Percentiles rank a stretch among this genome's conserved stretches.
These are phyloP conservation scores for Smallanthus sonchifolius DNA, from an alignment of 129 eudicot genomes.

Conservation along the genomic window DNA sequence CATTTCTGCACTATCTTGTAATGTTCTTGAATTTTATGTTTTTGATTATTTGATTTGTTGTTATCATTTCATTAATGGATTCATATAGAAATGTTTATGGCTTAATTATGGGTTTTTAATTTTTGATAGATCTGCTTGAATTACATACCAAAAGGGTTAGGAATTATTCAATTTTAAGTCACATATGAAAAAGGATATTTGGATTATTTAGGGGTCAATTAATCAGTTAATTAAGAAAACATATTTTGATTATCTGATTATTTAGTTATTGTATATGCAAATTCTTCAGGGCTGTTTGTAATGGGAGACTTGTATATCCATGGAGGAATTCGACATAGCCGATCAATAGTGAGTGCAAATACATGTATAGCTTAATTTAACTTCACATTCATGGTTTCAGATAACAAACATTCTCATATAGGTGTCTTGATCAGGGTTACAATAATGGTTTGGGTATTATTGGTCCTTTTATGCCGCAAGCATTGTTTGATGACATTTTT, in stretches of 20 bases:
- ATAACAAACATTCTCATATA: conserved; percentile 20
- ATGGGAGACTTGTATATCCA: conserved; percentile 43
- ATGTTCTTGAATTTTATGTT: conserved; percentile 3
- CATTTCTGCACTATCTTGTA: conserved; percentile 31
- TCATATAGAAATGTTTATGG: neutral
- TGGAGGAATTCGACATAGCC: conserved; percentile 25
- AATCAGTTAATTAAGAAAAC: neutral
- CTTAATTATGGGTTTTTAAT: conserved; percentile 5
- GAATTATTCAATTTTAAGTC: neutral
- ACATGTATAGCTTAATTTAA: conserved; percentile 5
- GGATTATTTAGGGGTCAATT: neutral
- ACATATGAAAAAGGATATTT: neutral
- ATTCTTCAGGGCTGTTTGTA: conserved; percentile 26
- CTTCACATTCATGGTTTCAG: conserved; percentile 8
- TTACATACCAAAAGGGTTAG: neutral
- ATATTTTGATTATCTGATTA: neutral
- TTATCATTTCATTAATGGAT: neutral
- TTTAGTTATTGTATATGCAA: conserved; percentile 6
- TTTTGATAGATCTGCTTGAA: neutral
- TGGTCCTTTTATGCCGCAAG: conserved; percentile 24
- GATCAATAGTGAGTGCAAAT: conserved; percentile 34
- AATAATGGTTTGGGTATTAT: conserved; percentile 19
- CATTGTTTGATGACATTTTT: conserved; percentile 65
- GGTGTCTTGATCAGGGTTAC: conserved; percentile 32
- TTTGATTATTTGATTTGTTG: conserved; percentile 8